A percentile compares a stretch with the other conserved stretches of the same genome.
Evolutionary conservation across 2,329 filamentous ascomycete genomes (phyloP).

Genomic region (Cercospora sp.): DNA sequence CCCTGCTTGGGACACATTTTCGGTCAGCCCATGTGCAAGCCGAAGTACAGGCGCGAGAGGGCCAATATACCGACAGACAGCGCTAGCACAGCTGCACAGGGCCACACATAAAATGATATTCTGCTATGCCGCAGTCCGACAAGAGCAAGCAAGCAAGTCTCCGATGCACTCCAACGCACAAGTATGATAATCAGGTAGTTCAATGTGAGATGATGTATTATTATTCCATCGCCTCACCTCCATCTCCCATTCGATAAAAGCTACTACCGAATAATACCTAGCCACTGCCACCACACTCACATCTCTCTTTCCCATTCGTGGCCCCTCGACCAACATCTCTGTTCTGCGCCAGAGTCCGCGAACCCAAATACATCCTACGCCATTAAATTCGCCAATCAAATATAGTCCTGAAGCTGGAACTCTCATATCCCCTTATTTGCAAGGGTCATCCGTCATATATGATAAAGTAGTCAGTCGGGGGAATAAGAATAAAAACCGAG

Average conservation of each 20-base stretch:
- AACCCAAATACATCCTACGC: not conserved
- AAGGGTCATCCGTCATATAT: not conserved
- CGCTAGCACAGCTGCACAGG: not conserved
- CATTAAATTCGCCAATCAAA: conserved; percentile 3
- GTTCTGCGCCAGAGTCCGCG: not conserved
- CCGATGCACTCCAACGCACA: no score
- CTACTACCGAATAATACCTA: not conserved
- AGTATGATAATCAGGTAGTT: not conserved
- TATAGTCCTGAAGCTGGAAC: conserved; percentile 9
- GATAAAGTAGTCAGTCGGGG: not conserved
- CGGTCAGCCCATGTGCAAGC: not conserved
- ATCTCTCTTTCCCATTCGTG: not conserved
- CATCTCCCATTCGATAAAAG: not conserved
- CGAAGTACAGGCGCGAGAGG: not conserved
- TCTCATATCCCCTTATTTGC: not conserved
- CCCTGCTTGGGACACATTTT: not conserved
- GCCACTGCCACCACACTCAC: no score
- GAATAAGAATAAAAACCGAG: not conserved
- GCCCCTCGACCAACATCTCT: not conserved
- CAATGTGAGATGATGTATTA: not conserved
- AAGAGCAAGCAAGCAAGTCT: not conserved
- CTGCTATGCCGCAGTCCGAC: not conserved
- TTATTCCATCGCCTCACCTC: not conserved
- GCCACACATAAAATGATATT: not conserved
- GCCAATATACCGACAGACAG: not conserved